These are phyloP conservation scores for Fusarium zealandicum DNA, from an alignment of 2,329 filamentous ascomycete genomes.

Conservation along the genomic window DNA sequence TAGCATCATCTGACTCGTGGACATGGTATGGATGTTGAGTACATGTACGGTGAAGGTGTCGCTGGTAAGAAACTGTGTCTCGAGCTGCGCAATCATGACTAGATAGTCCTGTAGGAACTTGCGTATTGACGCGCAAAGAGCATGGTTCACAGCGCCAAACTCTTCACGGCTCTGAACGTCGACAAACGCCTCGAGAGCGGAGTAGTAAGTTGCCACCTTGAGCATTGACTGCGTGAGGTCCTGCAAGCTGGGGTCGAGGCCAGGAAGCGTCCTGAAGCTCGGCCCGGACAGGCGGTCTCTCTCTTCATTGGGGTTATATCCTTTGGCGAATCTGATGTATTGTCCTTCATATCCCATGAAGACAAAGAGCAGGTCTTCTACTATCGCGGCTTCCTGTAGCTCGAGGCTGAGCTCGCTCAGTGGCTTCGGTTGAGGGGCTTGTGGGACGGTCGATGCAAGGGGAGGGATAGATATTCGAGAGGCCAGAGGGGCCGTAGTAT, in stretches of 20 bases:
- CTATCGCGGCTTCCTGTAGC: slow-evolving; percentile 82
- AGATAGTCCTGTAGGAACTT: slow-evolving; percentile 93
- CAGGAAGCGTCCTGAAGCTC: slow-evolving; percentile 77
- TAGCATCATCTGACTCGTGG: slow-evolving; percentile 88
- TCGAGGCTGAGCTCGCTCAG: slow-evolving; percentile 78
- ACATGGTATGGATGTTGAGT: slow-evolving; percentile 88
- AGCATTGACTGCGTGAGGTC: slow-evolving; percentile 90
- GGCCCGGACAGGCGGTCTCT: slow-evolving; percentile 87
- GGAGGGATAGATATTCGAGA: slow-evolving; percentile 70
- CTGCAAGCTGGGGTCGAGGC: slow-evolving; percentile 88
- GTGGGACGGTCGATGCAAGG: slow-evolving; percentile 75
- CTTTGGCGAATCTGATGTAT: slow-evolving; percentile 85
- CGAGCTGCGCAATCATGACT: slow-evolving; percentile 89
- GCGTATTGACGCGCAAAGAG: slow-evolving; percentile 91
- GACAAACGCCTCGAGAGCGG: slow-evolving; percentile 88
- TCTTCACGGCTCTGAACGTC: slow-evolving; percentile 93
- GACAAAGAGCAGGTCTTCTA: slow-evolving; percentile 91
- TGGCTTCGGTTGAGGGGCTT: slow-evolving; percentile 73
- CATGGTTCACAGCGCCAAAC: slow-evolving; percentile 94
- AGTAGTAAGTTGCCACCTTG: slow-evolving; percentile 93
- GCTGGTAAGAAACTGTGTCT: slow-evolving; percentile 90
- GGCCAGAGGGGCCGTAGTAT: slow-evolving; percentile 76
- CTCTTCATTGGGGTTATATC: slow-evolving; percentile 84
- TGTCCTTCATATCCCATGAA: slow-evolving; percentile 99
- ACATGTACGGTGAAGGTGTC: slow-evolving; percentile 90